Evolutionary conservation across 2,329 filamentous ascomycete genomes (phyloP).

Genomic region (Lachnellula suecica): DNA sequence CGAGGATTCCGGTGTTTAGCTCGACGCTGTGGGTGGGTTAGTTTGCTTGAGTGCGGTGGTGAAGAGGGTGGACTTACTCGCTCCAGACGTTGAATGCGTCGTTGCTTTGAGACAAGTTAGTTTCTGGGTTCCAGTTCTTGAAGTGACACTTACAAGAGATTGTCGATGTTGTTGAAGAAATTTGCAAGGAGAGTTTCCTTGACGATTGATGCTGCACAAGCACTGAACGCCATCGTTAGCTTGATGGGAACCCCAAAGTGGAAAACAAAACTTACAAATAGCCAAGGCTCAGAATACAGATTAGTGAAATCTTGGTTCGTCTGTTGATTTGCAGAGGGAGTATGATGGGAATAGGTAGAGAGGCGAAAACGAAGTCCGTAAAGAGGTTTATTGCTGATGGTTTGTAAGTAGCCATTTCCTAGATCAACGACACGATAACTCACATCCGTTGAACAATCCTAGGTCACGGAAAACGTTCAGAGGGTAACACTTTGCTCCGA

Average conservation of each 20-base stretch:
- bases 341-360: conserved; percentile 42
- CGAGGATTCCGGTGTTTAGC: conserved; percentile 43
- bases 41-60: conserved; percentile 37
- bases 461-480: conserved; percentile 38
- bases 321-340: conserved; percentile 41
- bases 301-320: conserved; percentile 40
- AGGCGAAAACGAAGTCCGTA: conserved; percentile 34
- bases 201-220: conserved; percentile 42
- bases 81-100: conserved; percentile 43
- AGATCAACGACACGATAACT: conserved; percentile 7
- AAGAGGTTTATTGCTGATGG: conserved; percentile 24
- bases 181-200: conserved; percentile 40
- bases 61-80: background rate
- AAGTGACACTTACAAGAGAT: conserved; percentile 23
- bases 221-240: conserved; percentile 26
- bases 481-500: conserved; percentile 41
- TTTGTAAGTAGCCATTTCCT: background rate
- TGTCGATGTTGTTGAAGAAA: conserved; percentile 38
- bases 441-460: conserved; percentile 46
- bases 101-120: conserved; percentile 5
- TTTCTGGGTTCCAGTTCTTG: background rate
- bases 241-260: background rate
- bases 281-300: conserved; percentile 25
- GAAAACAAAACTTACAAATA: conserved; percentile 21
- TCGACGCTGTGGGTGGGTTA: conserved; percentile 34